A percentile compares a stretch with the other conserved stretches of the same genome.
Evolutionary conservation across 2,329 filamentous ascomycete species (phyloP).

Genomic region (Proliferodiscus dingleyae): DNA sequence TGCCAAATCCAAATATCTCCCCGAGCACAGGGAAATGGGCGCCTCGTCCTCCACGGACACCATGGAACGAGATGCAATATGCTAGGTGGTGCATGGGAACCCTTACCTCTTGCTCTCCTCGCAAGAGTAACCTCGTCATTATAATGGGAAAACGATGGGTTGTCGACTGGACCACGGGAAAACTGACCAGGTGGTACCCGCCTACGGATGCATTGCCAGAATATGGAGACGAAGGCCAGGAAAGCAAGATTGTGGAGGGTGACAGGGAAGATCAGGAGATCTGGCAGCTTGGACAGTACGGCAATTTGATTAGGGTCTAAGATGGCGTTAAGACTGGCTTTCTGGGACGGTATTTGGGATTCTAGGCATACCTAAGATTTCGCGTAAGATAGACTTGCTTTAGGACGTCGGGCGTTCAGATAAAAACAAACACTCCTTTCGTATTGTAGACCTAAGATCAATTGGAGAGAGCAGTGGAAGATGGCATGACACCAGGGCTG

Average conservation of each 20-base stretch:
- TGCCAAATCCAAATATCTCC: constrained; percentile 22
- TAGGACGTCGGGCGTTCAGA: too few relatives aligned
- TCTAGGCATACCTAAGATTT: too few relatives aligned
- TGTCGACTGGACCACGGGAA: constrained; percentile 55
- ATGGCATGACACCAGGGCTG: too few relatives aligned
- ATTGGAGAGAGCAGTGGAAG: too few relatives aligned
- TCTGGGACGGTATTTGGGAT: background rate
- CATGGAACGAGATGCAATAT: constrained; percentile 53
- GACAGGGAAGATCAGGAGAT: background rate
- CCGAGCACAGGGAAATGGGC: constrained; percentile 46
- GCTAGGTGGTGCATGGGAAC: constrained; percentile 57
- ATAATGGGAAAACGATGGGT: constrained; percentile 53
- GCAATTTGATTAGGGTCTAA: constrained; percentile 5
- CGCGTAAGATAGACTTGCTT: too few relatives aligned
- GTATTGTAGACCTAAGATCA: too few relatives aligned
- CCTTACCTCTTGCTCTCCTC: constrained; percentile 50
- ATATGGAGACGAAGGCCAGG: constrained; percentile 40
- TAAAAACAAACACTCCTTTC: too few relatives aligned
- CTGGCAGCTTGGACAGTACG: constrained; percentile 2
- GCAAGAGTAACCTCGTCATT: constrained; percentile 55
- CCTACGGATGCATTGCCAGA: constrained; percentile 32
- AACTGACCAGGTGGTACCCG: constrained; percentile 48
- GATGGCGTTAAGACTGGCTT: background rate
- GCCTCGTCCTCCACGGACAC: constrained; percentile 50
- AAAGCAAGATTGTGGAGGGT: background rate